A percentile compares a stretch with the other conserved stretches of the same genome.
Evolutionary conservation across 1,284 basidiomycete genomes (phyloP).

Genomic region (Fomitopsis palustris): DNA sequence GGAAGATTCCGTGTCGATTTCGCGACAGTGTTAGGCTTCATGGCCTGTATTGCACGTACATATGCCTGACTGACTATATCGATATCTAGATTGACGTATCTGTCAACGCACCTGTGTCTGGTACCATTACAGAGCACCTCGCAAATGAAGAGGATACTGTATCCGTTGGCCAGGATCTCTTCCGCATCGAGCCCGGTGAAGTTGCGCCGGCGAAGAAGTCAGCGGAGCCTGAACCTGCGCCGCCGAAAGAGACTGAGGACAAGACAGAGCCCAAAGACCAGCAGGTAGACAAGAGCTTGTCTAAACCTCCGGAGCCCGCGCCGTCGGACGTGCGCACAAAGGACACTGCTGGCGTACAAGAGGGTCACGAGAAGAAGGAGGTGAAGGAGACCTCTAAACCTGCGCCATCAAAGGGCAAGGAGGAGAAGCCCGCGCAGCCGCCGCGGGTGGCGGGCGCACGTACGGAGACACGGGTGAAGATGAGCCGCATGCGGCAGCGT

Average conservation of each 20-base stretch:
- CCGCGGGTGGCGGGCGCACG: slow-evolving; percentile 54
- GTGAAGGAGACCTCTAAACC: slow-evolving; percentile 39
- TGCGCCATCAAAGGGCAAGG: slow-evolving; percentile 36
- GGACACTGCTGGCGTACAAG: slow-evolving; percentile 35
- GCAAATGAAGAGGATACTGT: slow-evolving; percentile 95
- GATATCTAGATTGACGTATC: slow-evolving; percentile 86
- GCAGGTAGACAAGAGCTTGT: slow-evolving; percentile 41
- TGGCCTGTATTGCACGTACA: background rate
- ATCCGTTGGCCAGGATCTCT: slow-evolving; percentile 91
- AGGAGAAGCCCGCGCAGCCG: slow-evolving; percentile 34
- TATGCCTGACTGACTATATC: background rate
- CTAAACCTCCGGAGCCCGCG: slow-evolving; percentile 31
- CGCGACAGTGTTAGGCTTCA: too few relatives aligned
- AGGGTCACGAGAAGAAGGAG: slow-evolving; percentile 38
- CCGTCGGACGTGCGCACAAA: slow-evolving; percentile 36
- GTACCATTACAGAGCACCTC: slow-evolving; percentile 85
- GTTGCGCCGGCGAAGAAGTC: slow-evolving; percentile 25
- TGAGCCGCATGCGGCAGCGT: slow-evolving; percentile 96
- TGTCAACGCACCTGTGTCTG: slow-evolving; percentile 90
- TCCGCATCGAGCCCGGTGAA: slow-evolving; percentile 85
- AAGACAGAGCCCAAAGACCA: slow-evolving; percentile 48
- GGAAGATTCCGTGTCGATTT: too few relatives aligned
- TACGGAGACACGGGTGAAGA: slow-evolving; percentile 92
- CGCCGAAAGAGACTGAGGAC: slow-evolving; percentile 40
- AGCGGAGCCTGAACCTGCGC: slow-evolving; percentile 30